A percentile compares a stretch with the other conserved stretches of the same genome.
These are phyloP conservation scores for Parachaetomium inaequale DNA, from an alignment of 495 filamentous ascomycete species.

Conservation along the genomic window DNA sequence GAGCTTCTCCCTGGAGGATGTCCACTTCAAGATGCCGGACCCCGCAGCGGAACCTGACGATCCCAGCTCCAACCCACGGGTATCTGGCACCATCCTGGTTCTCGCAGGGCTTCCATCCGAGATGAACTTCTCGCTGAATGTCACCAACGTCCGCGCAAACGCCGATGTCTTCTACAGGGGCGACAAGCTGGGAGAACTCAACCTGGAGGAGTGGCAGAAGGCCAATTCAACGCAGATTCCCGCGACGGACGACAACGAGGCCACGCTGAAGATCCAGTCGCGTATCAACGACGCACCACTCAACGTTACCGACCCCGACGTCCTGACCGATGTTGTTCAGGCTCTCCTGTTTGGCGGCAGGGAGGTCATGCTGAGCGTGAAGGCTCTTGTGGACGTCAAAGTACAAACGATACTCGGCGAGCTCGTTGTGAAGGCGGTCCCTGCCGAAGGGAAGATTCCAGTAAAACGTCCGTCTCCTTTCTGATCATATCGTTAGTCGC, in stretches of 20 bases:
- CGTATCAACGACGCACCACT: conserved; percentile 73
- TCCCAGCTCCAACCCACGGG: conserved; percentile 67
- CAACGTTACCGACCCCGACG: conserved; percentile 68
- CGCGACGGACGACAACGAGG: conserved; percentile 47
- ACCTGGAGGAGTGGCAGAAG: conserved; percentile 75
- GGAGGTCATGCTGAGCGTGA: conserved; percentile 60
- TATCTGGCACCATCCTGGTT: conserved; percentile 78
- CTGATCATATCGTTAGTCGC: conserved; percentile 49
- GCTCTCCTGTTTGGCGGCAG: conserved; percentile 68
- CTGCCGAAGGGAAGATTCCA: conserved; percentile 76
- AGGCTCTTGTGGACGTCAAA: conserved; percentile 79
- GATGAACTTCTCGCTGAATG: conserved; percentile 77
- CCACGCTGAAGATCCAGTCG: conserved; percentile 66
- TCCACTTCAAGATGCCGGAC: conserved; percentile 77
- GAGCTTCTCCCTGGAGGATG: conserved; percentile 79
- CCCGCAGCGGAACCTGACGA: conserved; percentile 69
- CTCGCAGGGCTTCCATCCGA: conserved; percentile 73
- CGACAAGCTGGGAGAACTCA: conserved; percentile 70
- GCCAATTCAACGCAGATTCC: conserved; percentile 73
- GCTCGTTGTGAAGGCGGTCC: conserved; percentile 74
- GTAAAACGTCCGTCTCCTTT: conserved; percentile 73
- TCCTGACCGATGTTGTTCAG: conserved; percentile 72
- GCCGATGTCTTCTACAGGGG: conserved; percentile 75
- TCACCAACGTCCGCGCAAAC: conserved; percentile 66
- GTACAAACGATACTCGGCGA: conserved; percentile 74